Evolutionary conservation across 768 basidiomycete species (phyloP), one percentile per base, ranked within the genome.

Genomic region (Boletus reticuloceps): DNA sequence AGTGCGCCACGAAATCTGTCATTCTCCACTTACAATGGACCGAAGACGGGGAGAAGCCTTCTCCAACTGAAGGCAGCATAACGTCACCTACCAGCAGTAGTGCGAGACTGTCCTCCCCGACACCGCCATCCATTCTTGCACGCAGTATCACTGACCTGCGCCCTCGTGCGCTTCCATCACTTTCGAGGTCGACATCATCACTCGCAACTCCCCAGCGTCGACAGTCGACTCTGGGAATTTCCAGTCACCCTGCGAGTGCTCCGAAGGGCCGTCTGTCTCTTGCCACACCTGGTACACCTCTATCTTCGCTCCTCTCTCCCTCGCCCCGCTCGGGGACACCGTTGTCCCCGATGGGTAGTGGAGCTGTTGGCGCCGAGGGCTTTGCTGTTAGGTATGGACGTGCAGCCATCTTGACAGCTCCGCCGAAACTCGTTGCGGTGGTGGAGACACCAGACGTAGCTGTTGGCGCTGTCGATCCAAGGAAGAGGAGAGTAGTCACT

Each of bases 1-100:
- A 92, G 91, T 94, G 91, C 62, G 91, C 91, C 2, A 94, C 91
- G 0, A 94, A 94, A 70, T 90, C 88, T 3, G 77, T 93, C 19
- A 91, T 94, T 53, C 68, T 94, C 39, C 91, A 93, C 64, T 72
- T 94, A 3, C 89, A 92, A 69, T 94, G 91, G 91, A 86, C 86
- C 56, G 89, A 92, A 68, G 82, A 79, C 11, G 82, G 77, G n/a
- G 60, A 32, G 22, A 62, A 63, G 37, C 58, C 63, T 43, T 58
- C 53, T 5, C 47, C 59, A 9, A 52, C 46, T 10, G 54, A 64
- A 32, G 56, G 57, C 9, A 51, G 59, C 6, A 29, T 64, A 9
- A 42, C 64, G 10, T 72, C 72, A 19, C 70, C 71, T 20, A 59
- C 65, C 11, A 62, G 54, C 44, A 62, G 58, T 32, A 55, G 29